Conservation (phyloP, 495 filamentous ascomycete species). For the Talaromyces ruber region DNA sequence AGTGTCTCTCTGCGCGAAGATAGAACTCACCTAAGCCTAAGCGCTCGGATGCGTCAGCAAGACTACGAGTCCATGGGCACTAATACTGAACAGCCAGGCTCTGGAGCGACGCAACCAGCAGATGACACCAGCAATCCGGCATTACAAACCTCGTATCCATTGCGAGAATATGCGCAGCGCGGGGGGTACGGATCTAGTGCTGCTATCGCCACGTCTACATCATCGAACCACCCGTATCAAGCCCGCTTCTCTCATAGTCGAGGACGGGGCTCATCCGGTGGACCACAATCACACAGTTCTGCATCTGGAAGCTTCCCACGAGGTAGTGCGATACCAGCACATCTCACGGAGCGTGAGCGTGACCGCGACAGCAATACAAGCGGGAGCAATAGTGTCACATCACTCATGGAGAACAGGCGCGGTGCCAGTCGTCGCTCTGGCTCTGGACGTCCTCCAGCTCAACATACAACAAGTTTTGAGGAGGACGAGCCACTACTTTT, state of each 20-base stretch:
- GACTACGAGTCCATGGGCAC: conserved; percentile 20
- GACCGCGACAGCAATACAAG: conserved; percentile 45
- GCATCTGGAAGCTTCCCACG: conserved; percentile 36
- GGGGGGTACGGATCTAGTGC: conserved; percentile 28
- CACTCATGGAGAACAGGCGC: conserved; percentile 26
- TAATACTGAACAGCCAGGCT: conserved; percentile 19
- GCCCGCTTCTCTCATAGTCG: conserved; percentile 31
- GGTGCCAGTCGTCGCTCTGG: conserved; percentile 25
- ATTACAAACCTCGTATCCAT: conserved; percentile 29
- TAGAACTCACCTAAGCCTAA: conserved; percentile 48
- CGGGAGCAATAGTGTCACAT: conserved; percentile 40
- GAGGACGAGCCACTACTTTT: conserved; percentile 83
- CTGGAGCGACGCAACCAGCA: conserved; percentile 18
- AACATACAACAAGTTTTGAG: conserved; percentile 26
- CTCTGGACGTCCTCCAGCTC: conserved; percentile 22
- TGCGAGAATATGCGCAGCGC: conserved; percentile 29
- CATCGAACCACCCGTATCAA: conserved; percentile 28
- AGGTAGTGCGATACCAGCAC: conserved; percentile 24
- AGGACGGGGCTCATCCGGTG: conserved; percentile 32
- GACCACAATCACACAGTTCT: conserved; percentile 32
- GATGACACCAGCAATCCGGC: conserved; percentile 33
- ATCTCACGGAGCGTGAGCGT: conserved; percentile 26
- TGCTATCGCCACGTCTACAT: conserved; percentile 22
- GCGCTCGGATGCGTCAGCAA: conserved; percentile 43
- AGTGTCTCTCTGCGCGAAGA: conserved; percentile 74